These are phyloP conservation scores for Stachybotrys echinatus DNA, from an alignment of 2,329 filamentous ascomycete species.

Conservation along the genomic window DNA sequence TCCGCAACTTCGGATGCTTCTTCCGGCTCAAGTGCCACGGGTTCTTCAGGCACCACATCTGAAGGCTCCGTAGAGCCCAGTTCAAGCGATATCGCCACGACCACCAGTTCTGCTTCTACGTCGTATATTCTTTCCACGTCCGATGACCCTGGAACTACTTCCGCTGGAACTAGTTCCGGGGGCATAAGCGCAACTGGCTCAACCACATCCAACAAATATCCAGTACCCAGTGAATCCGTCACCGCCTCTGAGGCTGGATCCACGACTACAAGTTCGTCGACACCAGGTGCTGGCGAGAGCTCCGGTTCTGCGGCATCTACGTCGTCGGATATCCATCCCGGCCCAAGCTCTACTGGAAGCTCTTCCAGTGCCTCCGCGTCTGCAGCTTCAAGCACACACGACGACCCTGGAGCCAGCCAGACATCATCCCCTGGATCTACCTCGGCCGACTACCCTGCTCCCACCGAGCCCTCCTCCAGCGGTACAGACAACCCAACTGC, in stretches of 20 bases:
- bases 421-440: background rate
- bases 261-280: background rate
- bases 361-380: background rate
- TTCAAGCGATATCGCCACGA: background rate
- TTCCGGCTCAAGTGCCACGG: background rate
- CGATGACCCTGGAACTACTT: background rate
- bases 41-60: background rate
- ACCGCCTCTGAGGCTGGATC: background rate
- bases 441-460: background rate
- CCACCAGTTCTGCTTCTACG: background rate
- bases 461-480: background rate
- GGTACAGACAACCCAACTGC: background rate
- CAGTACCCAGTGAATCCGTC: background rate
- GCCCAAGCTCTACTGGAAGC: background rate
- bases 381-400: background rate
- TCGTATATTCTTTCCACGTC: background rate
- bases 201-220: background rate
- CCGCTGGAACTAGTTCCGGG: background rate
- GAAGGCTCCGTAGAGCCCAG: background rate
- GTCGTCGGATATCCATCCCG: background rate
- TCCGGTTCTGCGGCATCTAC: background rate
- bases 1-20: too few species aligned
- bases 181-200: background rate
- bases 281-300: background rate
- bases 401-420: background rate